Percentiles rank a stretch among this genome's conserved stretches.
Evolutionary conservation across 345 rosid species (phyloP).

Genomic region (Sonneratia alba): DNA sequence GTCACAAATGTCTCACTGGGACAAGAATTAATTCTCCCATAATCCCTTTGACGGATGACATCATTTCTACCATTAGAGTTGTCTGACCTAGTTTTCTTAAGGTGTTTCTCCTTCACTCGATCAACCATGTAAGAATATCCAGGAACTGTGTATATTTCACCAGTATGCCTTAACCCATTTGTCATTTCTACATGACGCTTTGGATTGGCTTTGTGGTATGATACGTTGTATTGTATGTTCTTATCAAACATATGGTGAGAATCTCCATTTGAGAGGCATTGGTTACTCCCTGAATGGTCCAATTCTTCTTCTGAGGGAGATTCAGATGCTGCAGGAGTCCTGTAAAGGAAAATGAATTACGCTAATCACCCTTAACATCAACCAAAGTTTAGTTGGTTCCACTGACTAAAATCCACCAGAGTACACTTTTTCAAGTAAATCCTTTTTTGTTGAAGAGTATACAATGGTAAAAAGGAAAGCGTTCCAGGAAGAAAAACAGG

Average conservation of each 20-base stretch:
- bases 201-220: constrained; percentile 52
- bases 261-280: constrained; percentile 41
- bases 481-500: neutral
- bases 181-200: constrained; percentile 21
- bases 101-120: constrained; percentile 27
- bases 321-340: constrained; percentile 53
- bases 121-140: constrained; percentile 52
- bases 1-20: constrained; percentile 49
- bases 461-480: no score
- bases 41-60: constrained; percentile 21
- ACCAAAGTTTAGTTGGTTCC: neutral
- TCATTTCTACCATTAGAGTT: constrained; percentile 23
- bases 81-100: constrained; percentile 35
- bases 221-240: constrained; percentile 53
- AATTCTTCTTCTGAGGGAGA: constrained; percentile 50
- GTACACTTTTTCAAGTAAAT: no score
- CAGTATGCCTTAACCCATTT: constrained; percentile 39
- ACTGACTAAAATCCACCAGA: neutral
- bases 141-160: constrained; percentile 35
- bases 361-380: constrained; percentile 6
- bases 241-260: constrained; percentile 48
- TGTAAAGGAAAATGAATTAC: constrained; percentile 17
- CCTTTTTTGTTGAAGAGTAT: no score
- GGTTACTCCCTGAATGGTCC: constrained; percentile 46
- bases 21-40: constrained; percentile 27